Evolutionary conservation across 495 filamentous ascomycete genomes (phyloP).

Genomic region (Hyaloscypha variabilis): DNA sequence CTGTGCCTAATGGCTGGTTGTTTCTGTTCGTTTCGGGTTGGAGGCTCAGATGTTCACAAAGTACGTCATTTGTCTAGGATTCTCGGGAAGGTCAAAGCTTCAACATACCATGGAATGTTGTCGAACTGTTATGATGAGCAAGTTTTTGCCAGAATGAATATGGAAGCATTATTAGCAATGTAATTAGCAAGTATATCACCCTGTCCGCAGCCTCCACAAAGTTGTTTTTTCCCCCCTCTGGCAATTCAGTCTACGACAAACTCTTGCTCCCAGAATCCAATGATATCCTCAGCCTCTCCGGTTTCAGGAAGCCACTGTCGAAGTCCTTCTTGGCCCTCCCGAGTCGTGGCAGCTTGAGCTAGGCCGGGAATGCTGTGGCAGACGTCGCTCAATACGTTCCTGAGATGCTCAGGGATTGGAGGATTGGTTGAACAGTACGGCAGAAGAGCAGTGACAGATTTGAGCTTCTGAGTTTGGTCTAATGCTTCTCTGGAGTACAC

Average conservation of each 20-base stretch:
- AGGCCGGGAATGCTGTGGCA: slow-evolving; percentile 50
- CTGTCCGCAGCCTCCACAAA: neutral
- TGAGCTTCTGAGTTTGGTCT: neutral
- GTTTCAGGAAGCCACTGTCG: slow-evolving; percentile 40
- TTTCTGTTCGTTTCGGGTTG: slow-evolving; percentile 1
- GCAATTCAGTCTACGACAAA: slow-evolving; percentile 25
- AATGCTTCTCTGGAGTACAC: neutral
- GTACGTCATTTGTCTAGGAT: slow-evolving; percentile 25
- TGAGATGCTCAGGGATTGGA: slow-evolving; percentile 42
- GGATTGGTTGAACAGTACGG: slow-evolving; percentile 45
- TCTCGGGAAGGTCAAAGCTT: slow-evolving; percentile 3
- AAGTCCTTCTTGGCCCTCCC: slow-evolving; percentile 38
- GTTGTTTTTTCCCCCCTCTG: neutral
- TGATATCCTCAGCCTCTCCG: slow-evolving; percentile 34
- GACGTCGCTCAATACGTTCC: slow-evolving; percentile 52
- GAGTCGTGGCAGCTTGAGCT: slow-evolving; percentile 39
- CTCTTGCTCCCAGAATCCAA: slow-evolving; percentile 53
- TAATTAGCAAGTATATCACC: neutral
- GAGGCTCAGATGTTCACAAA: neutral
- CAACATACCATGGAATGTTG: slow-evolving; percentile 4
- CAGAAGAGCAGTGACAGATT: slow-evolving; percentile 42
- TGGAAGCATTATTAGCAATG: neutral
- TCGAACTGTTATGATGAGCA: neutral
- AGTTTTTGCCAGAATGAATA: neutral
- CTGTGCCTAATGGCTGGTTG: slow-evolving; percentile 20